Evolutionary conservation across 2,329 filamentous ascomycete species (phyloP), one percentile per base, ranked within the genome.

Genomic region (Ophiostoma sp.): DNA sequence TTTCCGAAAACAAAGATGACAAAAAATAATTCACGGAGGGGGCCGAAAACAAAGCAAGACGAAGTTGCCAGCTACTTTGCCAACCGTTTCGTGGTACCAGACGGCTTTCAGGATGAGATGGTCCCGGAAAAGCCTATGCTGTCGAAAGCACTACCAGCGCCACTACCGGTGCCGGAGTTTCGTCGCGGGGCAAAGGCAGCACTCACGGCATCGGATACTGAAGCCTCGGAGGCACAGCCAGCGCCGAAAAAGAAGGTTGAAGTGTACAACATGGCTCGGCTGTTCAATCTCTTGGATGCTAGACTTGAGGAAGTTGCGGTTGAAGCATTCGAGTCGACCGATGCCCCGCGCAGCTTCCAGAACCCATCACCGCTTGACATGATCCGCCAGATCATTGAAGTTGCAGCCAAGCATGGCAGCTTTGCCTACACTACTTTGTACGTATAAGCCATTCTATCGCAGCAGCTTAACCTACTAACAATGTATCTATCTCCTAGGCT

Each of bases 71-170:
- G 16, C 60, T 12, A 69, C 70, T 18, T 77, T 73, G 69, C 74
- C 72, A 14, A 72, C 70, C 27, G 72, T 75, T 69, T 74, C 78
- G 67, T 71, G 75, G 60, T 81, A 74, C 65, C 79, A 75, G 75
- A 78, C 74, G 69, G 81, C 80, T 74, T 84, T 78, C 72, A 76
- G 75, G 69, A 78, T 27, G 14, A 55, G 8, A 44, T 45, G 27
- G n/a, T 44, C 18, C 18, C n/a, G 27, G 36, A 66, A 40, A 14
- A 14, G 18, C 11, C 55, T 2, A 38, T 6, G 55, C 12, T 1
- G 55, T 8, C 38, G 58, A 40, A 6, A 8, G 12, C 38, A 5
- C 38, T 42, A 40, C 1, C 3, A 41, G 42, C 11, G n/a, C 64
- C 47, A 3, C 52, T 18, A 11, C 64, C 16, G 6, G 36, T n/a